A percentile compares a stretch with the other conserved stretches of the same genome.
Conservation (phyloP, 106 monocot species). For the Narthecium ossifragum region DNA sequence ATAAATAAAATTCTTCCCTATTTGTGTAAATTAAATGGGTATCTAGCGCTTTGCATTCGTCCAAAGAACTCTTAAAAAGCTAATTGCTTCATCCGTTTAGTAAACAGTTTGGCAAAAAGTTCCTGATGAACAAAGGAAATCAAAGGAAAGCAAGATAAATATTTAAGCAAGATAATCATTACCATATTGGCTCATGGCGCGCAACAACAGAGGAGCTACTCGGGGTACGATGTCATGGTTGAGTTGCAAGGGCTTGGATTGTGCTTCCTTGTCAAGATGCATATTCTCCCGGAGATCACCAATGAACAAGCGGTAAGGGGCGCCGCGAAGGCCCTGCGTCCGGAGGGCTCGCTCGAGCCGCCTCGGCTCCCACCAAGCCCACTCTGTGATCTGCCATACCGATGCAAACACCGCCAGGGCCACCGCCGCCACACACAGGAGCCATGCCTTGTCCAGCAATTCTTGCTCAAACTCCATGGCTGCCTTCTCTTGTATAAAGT, state of each 20-base stretch:
- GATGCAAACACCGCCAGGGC: neutral
- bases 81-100: no score
- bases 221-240: constrained; percentile 20
- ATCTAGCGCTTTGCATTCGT: no score
- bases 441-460: no score
- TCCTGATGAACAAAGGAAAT: constrained; percentile 16
- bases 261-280: neutral
- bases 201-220: constrained; percentile 7
- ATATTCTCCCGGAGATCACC: neutral
- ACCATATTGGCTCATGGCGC: neutral
- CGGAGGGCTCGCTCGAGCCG: constrained; percentile 34
- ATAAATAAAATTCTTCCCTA: no score
- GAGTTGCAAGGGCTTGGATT: constrained; percentile 27
- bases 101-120: no score
- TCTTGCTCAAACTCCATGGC: no score
- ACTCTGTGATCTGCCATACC: constrained; percentile 1
- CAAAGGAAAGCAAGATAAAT: neutral
- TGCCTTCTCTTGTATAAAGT: no score
- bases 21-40: no score
- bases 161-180: neutral
- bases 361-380: constrained; percentile 32
- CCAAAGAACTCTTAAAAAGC: no score
- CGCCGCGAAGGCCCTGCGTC: constrained; percentile 41
- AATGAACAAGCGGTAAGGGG: neutral
- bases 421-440: neutral